phyloP scores from a whole-genome alignment of 352 stramenopile genomes.

The Thalassiosira exigua region DNA sequence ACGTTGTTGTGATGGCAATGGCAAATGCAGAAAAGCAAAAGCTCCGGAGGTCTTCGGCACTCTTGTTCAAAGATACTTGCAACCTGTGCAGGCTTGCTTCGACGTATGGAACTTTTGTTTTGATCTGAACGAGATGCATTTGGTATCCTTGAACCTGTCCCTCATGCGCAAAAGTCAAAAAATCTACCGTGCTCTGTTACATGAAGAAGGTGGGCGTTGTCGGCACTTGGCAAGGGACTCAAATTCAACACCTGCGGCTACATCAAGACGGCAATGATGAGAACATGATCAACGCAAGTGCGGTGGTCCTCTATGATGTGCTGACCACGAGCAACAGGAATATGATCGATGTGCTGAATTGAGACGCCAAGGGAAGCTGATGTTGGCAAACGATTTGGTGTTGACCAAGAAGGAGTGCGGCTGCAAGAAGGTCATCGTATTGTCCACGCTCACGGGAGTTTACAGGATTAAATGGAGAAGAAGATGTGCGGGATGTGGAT shows the following conservation, averaged over 20 bases:
- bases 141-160: too few relatives aligned
- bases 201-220: constrained; percentile 85
- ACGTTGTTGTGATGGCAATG: too few relatives aligned
- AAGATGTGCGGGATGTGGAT: constrained; percentile 71
- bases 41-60: too few relatives aligned
- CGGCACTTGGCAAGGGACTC: constrained; percentile 88
- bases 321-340: constrained; percentile 89
- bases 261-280: constrained; percentile 90
- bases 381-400: constrained; percentile 88
- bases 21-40: too few relatives aligned
- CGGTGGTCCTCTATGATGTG: constrained; percentile 86
- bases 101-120: too few relatives aligned
- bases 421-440: constrained; percentile 84
- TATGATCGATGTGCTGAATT: constrained; percentile 91
- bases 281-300: constrained; percentile 86
- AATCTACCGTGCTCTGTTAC: too few relatives aligned
- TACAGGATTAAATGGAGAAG: constrained; percentile 85
- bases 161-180: too few relatives aligned
- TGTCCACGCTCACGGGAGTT: constrained; percentile 86
- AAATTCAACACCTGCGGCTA: constrained; percentile 89
- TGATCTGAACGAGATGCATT: too few relatives aligned
- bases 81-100: too few relatives aligned
- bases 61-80: too few relatives aligned
- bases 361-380: constrained; percentile 89
- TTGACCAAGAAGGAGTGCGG: constrained; percentile 87